Conservation (phyloP, 1,139 yeast genomes). For the Lipomyces yarrowii region DNA sequence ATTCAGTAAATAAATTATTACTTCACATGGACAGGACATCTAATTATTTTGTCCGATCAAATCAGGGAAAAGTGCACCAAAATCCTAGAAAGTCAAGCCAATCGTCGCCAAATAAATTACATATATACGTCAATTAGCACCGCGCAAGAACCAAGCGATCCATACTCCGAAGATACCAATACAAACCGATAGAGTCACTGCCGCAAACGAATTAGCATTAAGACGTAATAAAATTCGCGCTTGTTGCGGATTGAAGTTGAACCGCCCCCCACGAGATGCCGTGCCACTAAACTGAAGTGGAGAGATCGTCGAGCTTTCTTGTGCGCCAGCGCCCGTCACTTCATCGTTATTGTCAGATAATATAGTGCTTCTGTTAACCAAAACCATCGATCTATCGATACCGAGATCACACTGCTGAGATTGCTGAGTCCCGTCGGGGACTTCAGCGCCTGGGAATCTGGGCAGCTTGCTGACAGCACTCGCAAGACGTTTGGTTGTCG, state of each 20-base stretch:
- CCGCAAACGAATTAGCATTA: constrained; percentile 9
- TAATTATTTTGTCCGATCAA: not conserved
- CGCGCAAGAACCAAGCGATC: constrained; percentile 24
- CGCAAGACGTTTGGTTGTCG: not conserved
- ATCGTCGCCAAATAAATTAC: not conserved
- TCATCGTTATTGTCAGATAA: constrained; percentile 2
- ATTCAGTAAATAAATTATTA: not conserved
- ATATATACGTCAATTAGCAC: not conserved
- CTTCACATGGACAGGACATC: not conserved
- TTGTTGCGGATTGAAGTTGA: not conserved
- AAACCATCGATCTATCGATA: constrained; percentile 16
- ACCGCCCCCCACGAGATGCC: constrained; percentile 3
- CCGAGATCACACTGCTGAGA: not conserved
- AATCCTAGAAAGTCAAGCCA: not conserved
- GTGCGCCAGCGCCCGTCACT: not conserved
- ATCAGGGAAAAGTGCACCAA: not conserved
- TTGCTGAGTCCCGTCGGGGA: not conserved
- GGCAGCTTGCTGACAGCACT: constrained; percentile 5
- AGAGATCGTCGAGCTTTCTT: not conserved
- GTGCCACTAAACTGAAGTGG: constrained; percentile 12
- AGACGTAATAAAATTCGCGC: not conserved
- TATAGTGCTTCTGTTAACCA: constrained; percentile 9
- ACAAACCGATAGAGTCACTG: constrained; percentile 26
- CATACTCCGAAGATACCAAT: constrained; percentile 26
- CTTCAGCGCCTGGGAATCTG: not conserved